These are phyloP conservation scores for Penicillium sp. DNA, from an alignment of 2,329 filamentous ascomycete species.

Conservation along the genomic window DNA sequence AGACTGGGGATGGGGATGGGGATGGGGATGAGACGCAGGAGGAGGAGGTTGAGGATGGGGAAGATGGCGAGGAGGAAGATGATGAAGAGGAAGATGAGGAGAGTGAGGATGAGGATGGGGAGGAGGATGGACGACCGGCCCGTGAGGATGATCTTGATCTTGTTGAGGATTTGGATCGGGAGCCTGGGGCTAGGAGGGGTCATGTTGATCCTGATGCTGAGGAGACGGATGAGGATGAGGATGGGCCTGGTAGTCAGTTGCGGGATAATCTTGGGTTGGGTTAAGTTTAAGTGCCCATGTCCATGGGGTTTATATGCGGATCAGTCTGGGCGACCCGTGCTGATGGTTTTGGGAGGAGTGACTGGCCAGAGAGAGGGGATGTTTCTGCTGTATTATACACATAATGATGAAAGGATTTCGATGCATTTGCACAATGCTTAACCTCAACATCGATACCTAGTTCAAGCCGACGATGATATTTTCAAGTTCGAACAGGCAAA, in stretches of 20 bases:
- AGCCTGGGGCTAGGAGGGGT: constrained; percentile 20
- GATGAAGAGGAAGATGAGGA: constrained; percentile 27
- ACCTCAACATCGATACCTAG: too few species aligned
- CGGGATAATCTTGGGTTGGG: constrained; percentile 32
- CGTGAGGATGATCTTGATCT: constrained; percentile 8
- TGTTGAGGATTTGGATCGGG: constrained; percentile 37
- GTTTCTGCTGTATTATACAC: constrained; percentile 20
- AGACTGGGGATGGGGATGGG: constrained; percentile 13
- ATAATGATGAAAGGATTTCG: constrained; percentile 22
- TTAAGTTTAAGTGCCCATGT: constrained; percentile 15
- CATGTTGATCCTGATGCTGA: constrained; percentile 34
- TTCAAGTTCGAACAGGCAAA: too few species aligned
- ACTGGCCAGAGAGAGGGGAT: constrained; percentile 1
- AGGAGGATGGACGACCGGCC: constrained; percentile 19
- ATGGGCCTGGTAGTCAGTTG: constrained; percentile 32
- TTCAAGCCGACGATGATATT: neutral
- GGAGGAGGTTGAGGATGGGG: constrained; percentile 26
- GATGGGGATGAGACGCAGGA: constrained; percentile 25
- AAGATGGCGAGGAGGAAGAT: constrained; percentile 21
- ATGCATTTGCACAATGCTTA: neutral
- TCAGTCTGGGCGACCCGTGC: neutral
- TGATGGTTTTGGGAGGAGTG: neutral
- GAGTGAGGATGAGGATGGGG: constrained; percentile 24
- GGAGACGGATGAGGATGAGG: constrained; percentile 34
- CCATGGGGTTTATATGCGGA: neutral